Conservation (phyloP, 805 yeast genomes). For the Saturnispora serradocipensis region DNA sequence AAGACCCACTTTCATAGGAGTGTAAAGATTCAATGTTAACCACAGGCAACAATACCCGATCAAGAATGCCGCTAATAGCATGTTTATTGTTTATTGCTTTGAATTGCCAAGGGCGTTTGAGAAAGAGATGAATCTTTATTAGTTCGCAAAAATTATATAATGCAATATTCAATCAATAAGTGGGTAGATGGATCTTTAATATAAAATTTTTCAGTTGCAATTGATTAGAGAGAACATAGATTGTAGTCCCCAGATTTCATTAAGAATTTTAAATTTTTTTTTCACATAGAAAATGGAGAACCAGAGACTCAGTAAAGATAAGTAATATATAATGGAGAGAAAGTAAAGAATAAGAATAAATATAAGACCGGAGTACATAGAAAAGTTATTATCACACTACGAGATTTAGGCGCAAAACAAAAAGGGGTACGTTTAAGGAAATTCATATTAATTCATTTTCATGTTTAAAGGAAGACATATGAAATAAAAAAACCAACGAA, state of each 20-base stretch:
- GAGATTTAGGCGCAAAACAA: not conserved
- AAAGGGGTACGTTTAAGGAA: too few relatives aligned
- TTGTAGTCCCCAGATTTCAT: not conserved
- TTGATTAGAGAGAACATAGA: not conserved
- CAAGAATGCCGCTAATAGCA: conserved; percentile 1
- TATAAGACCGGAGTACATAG: not conserved
- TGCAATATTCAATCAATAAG: not conserved
- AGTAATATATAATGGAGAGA: not conserved
- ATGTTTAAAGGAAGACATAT: not conserved
- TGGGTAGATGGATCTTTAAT: not conserved
- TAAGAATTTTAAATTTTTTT: too few relatives aligned
- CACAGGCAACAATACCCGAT: not conserved
- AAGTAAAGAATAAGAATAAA: not conserved
- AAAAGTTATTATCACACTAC: not conserved
- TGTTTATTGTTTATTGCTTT: not conserved
- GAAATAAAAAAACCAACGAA: not conserved
- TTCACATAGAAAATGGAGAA: not conserved
- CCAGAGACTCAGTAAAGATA: not conserved
- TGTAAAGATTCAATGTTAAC: conserved; percentile 2
- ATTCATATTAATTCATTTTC: not conserved
- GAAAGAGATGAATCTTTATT: too few relatives aligned
- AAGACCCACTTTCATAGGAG: conserved; percentile 13
- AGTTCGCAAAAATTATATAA: too few relatives aligned
- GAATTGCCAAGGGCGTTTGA: not conserved
- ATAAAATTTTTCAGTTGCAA: not conserved